Evolutionary conservation across 73 alveolate genomes (phyloP), one percentile per base, ranked within the genome.

Genomic region (Paramecium tetraurelia): DNA sequence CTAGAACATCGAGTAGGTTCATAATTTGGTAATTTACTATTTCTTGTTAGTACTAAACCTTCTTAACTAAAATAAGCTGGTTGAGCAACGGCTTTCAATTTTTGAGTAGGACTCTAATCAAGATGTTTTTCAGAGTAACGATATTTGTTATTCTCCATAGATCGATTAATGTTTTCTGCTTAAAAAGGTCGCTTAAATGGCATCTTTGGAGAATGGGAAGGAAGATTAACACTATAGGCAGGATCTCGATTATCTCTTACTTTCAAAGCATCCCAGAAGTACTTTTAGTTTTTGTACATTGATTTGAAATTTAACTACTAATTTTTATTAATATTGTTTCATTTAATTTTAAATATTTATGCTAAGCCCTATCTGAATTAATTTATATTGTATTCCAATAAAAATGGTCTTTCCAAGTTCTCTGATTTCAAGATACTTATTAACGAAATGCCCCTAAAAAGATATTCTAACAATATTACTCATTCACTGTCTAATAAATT

Each of bases 1-100:
- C 92, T 85, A 22, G 98, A 95, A 85, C 97, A 94, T 48, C 96
- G 94, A 1, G 98, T 95, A 20, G 97, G 98, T 75, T 96, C 97
- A 72, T 94, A 92, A 58, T 94, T 94, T 7, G 97, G 97, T 29
- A 93, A 40, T 14, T 72, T 72, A 27, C 84, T 63, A 63, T 63
- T 63, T 27, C 84, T 27, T 35, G 40, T 36, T 9, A 72, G 59
- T 31, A 40, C 14, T 35, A 21, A 43, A 40, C 57, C 86, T 18
- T 72, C 86, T 35, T 36, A 38, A 72, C 86, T 72, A 40, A 72
- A 72, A 72, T 72, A 72, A 7, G 86, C 59, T n/a, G 86, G 86
- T 16, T 22, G 33, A 72, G 86, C 59, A 36, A 16, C 33, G 1
- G 86, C 21, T 36, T 21, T 33, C 16, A 36, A 12, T 72, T 72